Base-by-base conservation (phyloP, 1,284 basidiomycete species). In the Rhodotorula sp. region DNA sequence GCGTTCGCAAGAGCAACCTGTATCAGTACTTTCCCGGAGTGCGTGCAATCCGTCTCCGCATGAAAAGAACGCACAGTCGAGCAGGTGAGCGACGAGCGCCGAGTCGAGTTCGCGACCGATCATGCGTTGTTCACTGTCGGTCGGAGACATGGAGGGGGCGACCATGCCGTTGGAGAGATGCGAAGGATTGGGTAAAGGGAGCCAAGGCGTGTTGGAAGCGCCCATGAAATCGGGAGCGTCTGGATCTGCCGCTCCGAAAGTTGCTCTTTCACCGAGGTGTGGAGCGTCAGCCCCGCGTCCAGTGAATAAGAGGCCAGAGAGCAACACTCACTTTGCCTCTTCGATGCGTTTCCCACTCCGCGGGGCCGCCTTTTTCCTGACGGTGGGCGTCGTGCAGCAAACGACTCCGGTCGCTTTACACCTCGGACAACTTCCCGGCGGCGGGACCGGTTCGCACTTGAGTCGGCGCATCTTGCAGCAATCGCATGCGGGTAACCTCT, bases 331-430 rank as follows among this genome's bases (percentile, higher is more conserved):
- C 68, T 68, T 68, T 5, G 72, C 72, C 46, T 74, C 69, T 51
- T 74, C 72, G 48, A 74, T 74, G 5, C 72, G 57, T 23, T 71
- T 71, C 8, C 72, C 72, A 2, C 58, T 61, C 31, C 72, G 57
- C 15, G 67, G 61, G 5, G 62, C 48, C 20, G 72, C 56, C 58
- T 74, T 74, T 62, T 74, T 74, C 4, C 72, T 34, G 1, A 65
- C 47, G 14, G 64, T 65, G 1, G 72, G 72, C 3, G 72, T 74
- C 39, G 69, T 74, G 1, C 67, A 68, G 34, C 56, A 71, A 51
- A 74, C 69, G 20, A 74, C 70, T 16, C 72, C 72, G 23, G 70
- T 74, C 43, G 68, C 57, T 56, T 67, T 64, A 34, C 72, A 74
- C 21, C 72, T 31, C 26, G 62, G 59, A 48, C 72, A 74, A 31